Conservation (phyloP, 305 asterid species). For the Salvia sclarea region DNA sequence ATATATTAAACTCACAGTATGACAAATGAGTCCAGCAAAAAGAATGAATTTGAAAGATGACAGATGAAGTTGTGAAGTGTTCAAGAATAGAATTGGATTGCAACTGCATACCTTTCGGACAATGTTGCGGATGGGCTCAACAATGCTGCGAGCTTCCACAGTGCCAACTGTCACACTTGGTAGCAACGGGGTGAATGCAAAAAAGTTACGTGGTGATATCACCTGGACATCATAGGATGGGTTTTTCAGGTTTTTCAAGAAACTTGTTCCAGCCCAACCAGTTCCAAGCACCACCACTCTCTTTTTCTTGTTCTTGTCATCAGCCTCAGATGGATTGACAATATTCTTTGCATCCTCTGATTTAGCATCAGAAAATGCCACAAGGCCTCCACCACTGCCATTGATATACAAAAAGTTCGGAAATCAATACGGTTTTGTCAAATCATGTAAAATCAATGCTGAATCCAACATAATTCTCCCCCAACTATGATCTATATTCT, state of each 20-base stretch:
- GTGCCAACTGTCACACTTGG: slow-evolving; percentile 98
- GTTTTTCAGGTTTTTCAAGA: slow-evolving; percentile 71
- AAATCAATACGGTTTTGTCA: background rate
- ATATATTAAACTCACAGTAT: background rate
- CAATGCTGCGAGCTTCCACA: slow-evolving; percentile 92
- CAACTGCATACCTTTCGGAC: slow-evolving; percentile 62
- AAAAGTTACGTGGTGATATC: slow-evolving; percentile 95
- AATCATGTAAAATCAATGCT: slow-evolving; percentile 4
- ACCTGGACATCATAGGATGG: slow-evolving; percentile 85
- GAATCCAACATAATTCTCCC: background rate
- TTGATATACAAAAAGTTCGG: slow-evolving; percentile 18
- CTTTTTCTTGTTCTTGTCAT: slow-evolving; percentile 58
- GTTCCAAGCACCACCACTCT: slow-evolving; percentile 93
- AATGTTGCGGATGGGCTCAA: slow-evolving; percentile 91
- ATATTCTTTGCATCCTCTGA: slow-evolving; percentile 37
- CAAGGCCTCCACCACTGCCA: slow-evolving; percentile 75
- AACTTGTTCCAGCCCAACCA: slow-evolving; percentile 99
- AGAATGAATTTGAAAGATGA: background rate
- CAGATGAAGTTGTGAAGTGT: slow-evolving; percentile 3
- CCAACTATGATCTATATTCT: background rate
- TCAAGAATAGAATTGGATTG: slow-evolving; percentile 1
- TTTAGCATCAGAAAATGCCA: slow-evolving; percentile 71
- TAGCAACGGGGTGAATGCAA: slow-evolving; percentile 90
- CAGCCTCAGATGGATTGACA: slow-evolving; percentile 43
- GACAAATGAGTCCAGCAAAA: slow-evolving; percentile 1